Percentiles rank a stretch among this genome's conserved stretches.
Evolutionary conservation across 179 eudicot species (phyloP).

Genomic region (Drosera spatulata): DNA sequence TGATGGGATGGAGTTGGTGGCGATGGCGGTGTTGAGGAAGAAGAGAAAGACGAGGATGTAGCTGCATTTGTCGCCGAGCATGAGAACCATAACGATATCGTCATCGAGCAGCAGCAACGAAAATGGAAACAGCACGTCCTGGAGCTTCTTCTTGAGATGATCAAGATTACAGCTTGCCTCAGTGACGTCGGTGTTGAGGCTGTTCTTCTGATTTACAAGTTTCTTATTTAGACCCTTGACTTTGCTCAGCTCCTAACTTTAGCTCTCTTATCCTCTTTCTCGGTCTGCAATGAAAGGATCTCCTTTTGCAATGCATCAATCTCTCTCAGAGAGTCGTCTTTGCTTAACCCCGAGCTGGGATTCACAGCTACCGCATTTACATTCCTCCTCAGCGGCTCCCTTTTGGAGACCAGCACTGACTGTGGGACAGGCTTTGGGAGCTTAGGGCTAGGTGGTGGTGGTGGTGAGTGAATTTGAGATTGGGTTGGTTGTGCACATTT

Average conservation of each 20-base stretch:
- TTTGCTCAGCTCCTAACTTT: constrained; percentile 46
- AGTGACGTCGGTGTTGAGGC: constrained; percentile 29
- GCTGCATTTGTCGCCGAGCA: too few relatives aligned
- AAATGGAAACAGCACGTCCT: too few relatives aligned
- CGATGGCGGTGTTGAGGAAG: too few relatives aligned
- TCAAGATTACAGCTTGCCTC: constrained; percentile 46
- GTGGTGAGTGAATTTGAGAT: too few relatives aligned
- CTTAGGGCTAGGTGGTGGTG: constrained; percentile 10
- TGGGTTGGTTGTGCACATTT: too few relatives aligned
- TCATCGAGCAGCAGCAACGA: too few relatives aligned
- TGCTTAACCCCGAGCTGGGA: constrained; percentile 43
- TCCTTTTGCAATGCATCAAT: constrained; percentile 48
- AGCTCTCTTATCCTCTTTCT: constrained; percentile 50
- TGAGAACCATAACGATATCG: too few relatives aligned
- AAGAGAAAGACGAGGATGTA: too few relatives aligned
- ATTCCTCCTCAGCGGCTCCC: constrained; percentile 34
- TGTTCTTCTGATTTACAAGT: constrained; percentile 25
- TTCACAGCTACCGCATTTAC: constrained; percentile 8
- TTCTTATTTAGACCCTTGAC: constrained; percentile 37
- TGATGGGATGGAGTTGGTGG: too few relatives aligned
- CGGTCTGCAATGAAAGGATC: constrained; percentile 50
- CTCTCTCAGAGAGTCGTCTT: constrained; percentile 37
- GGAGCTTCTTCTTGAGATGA: constrained; percentile 47
- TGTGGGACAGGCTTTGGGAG: constrained; percentile 19
- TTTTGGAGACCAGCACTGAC: constrained; percentile 32